Conservation (phyloP, 2,329 filamentous ascomycete species). For the Trichoderma sp. region DNA sequence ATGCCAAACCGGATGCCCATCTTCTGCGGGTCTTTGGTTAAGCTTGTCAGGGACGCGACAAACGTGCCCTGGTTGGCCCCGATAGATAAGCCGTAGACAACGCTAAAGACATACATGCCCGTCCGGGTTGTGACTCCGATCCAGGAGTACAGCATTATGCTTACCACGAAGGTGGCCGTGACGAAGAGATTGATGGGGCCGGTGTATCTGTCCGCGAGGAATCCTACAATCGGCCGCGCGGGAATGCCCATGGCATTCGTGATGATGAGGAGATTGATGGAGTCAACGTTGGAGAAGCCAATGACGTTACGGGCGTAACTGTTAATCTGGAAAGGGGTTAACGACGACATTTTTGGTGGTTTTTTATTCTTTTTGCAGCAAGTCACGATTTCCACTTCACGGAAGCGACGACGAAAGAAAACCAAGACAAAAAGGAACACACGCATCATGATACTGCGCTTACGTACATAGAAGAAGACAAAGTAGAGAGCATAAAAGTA, state of each 20-base stretch:
- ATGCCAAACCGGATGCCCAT: constrained; percentile 50
- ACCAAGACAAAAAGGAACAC: constrained; percentile 30
- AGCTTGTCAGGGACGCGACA: constrained; percentile 42
- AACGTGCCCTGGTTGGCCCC: constrained; percentile 47
- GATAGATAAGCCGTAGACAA: constrained; percentile 47
- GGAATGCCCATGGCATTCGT: constrained; percentile 58
- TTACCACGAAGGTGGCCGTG: constrained; percentile 46
- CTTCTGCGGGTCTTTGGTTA: constrained; percentile 45
- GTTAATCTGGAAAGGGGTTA: constrained; percentile 40
- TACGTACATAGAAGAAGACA: constrained; percentile 46
- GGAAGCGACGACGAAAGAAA: background rate
- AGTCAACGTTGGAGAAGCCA: constrained; percentile 49
- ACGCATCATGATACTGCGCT: constrained; percentile 26
- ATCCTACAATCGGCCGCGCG: constrained; percentile 54
- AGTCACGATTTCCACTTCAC: constrained; percentile 3
- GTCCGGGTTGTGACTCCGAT: constrained; percentile 46
- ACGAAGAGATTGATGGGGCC: constrained; percentile 59
- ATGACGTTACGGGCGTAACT: constrained; percentile 46
- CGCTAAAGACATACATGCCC: constrained; percentile 47
- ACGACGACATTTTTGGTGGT: background rate
- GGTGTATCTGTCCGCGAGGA: constrained; percentile 52
- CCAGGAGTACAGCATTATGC: constrained; percentile 57
- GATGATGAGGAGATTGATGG: constrained; percentile 57
- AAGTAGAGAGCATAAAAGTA: constrained; percentile 43
- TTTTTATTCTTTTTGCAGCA: background rate